These are phyloP conservation scores for Linderniella brevidens DNA, from an alignment of 257 asterid genomes.

Conservation along the genomic window DNA sequence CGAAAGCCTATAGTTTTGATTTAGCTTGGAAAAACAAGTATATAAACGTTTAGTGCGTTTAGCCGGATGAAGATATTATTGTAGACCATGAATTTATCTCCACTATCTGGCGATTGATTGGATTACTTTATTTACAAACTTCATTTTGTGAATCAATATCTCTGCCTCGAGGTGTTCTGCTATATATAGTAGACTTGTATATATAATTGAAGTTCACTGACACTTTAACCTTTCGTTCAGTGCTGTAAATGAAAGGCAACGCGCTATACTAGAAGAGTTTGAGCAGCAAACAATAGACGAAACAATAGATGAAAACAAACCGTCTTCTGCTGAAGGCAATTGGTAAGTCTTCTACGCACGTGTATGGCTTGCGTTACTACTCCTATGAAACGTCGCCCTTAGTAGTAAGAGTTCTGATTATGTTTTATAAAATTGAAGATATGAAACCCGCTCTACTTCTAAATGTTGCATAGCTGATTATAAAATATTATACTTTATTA, in stretches of 20 bases:
- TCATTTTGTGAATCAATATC: slow-evolving; percentile 5
- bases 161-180: slow-evolving; percentile 1
- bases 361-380: background rate
- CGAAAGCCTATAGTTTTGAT: no score
- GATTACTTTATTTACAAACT: background rate
- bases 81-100: no score
- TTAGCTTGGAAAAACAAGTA: no score
- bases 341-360: slow-evolving; percentile 37
- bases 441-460: no score
- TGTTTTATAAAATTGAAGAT: background rate
- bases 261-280: slow-evolving; percentile 70
- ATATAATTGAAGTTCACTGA: slow-evolving; percentile 3
- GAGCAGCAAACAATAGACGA: slow-evolving; percentile 22
- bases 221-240: slow-evolving; percentile 21
- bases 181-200: slow-evolving; percentile 7
- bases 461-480: no score
- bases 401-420: background rate
- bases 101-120: no score
- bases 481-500: background rate
- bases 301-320: slow-evolving; percentile 26
- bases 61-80: no score
- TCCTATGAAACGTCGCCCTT: background rate
- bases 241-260: slow-evolving; percentile 46
- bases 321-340: slow-evolving; percentile 27
- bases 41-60: no score